Evolutionary conservation across 1,284 basidiomycete species (phyloP).

Genomic region (Leccinum angustisporum): DNA sequence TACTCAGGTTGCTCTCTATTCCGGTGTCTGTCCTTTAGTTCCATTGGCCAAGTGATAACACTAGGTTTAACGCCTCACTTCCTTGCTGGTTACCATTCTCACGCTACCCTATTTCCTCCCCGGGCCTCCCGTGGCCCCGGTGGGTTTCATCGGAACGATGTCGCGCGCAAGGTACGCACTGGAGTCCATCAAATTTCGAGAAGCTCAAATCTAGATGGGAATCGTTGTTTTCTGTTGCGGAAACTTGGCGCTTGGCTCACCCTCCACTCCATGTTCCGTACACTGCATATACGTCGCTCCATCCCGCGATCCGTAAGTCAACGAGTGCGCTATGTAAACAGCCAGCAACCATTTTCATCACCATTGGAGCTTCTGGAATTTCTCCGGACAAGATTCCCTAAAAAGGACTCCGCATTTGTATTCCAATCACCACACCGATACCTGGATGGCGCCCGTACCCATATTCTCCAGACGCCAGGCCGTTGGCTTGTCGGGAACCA

Average conservation of each 20-base stretch:
- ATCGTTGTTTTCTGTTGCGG: conserved; percentile 1
- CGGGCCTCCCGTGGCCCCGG: neutral
- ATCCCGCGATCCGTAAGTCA: neutral
- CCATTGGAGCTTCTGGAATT: conserved; percentile 6
- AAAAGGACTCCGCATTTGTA: neutral
- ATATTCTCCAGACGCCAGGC: conserved; percentile 14
- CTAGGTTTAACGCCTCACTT: neutral
- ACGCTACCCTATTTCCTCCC: neutral
- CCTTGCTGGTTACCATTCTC: neutral
- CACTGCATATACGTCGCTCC: conserved; percentile 1
- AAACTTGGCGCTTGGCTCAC: conserved; percentile 4
- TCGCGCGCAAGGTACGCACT: neutral
- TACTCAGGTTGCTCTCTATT: neutral
- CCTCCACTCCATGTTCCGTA: neutral
- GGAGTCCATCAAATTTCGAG: neutral
- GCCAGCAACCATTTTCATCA: neutral
- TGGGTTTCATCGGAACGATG: neutral
- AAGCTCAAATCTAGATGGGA: neutral
- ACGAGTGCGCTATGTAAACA: neutral
- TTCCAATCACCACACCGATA: neutral
- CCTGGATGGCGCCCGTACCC: neutral
- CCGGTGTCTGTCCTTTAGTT: neutral
- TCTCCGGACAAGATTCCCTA: neutral
- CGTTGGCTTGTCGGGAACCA: conserved; percentile 18
- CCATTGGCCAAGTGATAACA: neutral